phyloP scores from a whole-genome alignment of 306 rosid genomes.

The Castanea mollissima region DNA sequence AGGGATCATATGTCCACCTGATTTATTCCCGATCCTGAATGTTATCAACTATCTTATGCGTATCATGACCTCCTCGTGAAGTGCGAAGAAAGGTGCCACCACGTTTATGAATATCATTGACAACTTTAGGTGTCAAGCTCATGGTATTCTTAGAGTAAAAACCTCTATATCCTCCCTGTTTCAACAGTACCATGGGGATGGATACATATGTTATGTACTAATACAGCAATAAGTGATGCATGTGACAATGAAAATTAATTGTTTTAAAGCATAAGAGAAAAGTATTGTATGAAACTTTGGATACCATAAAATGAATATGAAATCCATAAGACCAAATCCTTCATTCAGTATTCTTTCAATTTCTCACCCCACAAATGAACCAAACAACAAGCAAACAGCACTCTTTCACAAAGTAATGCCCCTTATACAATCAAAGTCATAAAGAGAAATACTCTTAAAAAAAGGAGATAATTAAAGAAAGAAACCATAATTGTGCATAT shows the following conservation, averaged over 20 bases:
- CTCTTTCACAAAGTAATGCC: background rate
- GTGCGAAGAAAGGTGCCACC: constrained; percentile 94
- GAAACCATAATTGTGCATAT: background rate
- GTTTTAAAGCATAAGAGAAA: background rate
- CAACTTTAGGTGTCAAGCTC: constrained; percentile 76
- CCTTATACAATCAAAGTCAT: background rate
- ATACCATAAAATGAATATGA: background rate
- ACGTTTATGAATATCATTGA: constrained; percentile 76
- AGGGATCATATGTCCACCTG: constrained; percentile 50
- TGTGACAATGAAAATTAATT: background rate
- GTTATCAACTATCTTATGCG: constrained; percentile 92
- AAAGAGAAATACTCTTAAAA: background rate
- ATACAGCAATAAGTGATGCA: background rate
- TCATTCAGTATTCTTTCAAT: background rate
- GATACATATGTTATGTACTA: background rate
- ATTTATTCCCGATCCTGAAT: constrained; percentile 86
- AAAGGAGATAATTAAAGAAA: background rate
- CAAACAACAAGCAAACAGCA: background rate
- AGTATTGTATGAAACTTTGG: background rate
- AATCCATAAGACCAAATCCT: background rate
- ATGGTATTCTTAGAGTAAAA: constrained; percentile 84
- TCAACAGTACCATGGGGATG: constrained; percentile 18
- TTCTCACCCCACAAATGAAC: background rate
- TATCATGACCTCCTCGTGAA: constrained; percentile 97
- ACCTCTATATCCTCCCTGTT: constrained; percentile 86